A percentile compares a stretch with the other conserved stretches of the same genome.
Conservation (phyloP, 805 yeast genomes). For the Ogataea minuta region DNA sequence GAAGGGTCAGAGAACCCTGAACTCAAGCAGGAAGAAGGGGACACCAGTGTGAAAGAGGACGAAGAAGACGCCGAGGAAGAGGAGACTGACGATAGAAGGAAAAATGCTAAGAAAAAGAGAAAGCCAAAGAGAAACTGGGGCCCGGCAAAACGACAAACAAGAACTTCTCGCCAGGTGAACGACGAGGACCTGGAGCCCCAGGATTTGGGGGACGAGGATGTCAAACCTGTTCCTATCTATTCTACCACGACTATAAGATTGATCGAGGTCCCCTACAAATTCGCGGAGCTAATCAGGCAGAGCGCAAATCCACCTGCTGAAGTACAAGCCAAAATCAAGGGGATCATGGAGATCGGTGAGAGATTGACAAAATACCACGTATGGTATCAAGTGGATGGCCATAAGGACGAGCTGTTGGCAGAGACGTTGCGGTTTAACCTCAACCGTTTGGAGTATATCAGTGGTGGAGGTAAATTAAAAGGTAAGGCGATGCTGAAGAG, state of each 20-base stretch:
- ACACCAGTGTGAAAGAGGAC: constrained; percentile 5
- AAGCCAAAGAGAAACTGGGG: constrained; percentile 32
- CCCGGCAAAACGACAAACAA: constrained; percentile 28
- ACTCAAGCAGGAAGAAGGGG: constrained; percentile 10
- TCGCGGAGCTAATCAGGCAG: constrained; percentile 60
- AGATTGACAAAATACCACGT: constrained; percentile 60
- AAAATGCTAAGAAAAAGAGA: constrained; percentile 23
- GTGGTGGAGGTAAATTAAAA: constrained; percentile 35
- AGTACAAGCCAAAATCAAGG: constrained; percentile 61
- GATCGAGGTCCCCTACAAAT: constrained; percentile 62
- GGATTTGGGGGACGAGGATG: constrained; percentile 36
- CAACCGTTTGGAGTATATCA: constrained; percentile 37
- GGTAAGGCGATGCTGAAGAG: constrained; percentile 34
- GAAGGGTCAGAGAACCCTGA: constrained; percentile 26
- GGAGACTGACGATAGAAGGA: constrained; percentile 26
- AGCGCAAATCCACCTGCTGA: constrained; percentile 58
- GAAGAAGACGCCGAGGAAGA: constrained; percentile 27
- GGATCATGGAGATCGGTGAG: constrained; percentile 56
- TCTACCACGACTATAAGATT: constrained; percentile 69
- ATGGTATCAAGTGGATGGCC: constrained; percentile 84
- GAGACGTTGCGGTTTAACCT: constrained; percentile 61
- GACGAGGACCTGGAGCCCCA: constrained; percentile 23
- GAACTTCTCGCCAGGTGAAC: constrained; percentile 21
- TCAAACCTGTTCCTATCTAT: constrained; percentile 44
- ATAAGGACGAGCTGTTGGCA: constrained; percentile 62